Evolutionary conservation across 2,329 filamentous ascomycete genomes (phyloP).

Genomic region (Exophiala bonariae): DNA sequence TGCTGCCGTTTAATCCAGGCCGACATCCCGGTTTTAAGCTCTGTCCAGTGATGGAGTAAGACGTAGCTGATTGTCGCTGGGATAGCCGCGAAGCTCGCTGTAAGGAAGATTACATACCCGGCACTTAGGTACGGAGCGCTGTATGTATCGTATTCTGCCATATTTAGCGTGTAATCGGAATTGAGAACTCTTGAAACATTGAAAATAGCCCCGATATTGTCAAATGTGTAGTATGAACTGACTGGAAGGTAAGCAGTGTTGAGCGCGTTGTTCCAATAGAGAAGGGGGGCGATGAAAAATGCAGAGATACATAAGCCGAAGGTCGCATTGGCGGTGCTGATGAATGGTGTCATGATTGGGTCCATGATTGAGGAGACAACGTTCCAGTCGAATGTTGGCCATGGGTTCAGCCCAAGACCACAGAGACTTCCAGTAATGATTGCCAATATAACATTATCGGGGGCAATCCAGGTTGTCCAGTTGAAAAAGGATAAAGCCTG

Average conservation of each 20-base stretch:
- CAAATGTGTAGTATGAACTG: constrained; percentile 61
- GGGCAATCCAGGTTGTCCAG: constrained; percentile 83
- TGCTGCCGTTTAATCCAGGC: too few species aligned
- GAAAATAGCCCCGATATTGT: constrained; percentile 63
- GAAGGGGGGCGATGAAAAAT: constrained; percentile 76
- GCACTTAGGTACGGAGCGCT: too few species aligned
- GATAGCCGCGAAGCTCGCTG: too few species aligned
- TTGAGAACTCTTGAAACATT: constrained; percentile 63
- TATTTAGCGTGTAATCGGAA: constrained; percentile 46
- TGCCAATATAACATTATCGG: constrained; percentile 76
- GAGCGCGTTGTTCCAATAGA: constrained; percentile 63
- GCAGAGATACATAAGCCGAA: constrained; percentile 77
- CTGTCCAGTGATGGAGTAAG: too few species aligned
- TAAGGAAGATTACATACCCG: too few species aligned
- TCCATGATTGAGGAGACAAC: constrained; percentile 82
- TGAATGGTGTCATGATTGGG: constrained; percentile 78
- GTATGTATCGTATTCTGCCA: too few species aligned
- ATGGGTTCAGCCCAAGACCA: constrained; percentile 77
- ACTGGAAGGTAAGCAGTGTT: constrained; percentile 62
- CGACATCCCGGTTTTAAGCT: too few species aligned
- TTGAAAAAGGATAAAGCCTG: constrained; percentile 85
- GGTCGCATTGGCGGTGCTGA: constrained; percentile 81
- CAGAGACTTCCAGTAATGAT: constrained; percentile 88
- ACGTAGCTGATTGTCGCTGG: too few species aligned
- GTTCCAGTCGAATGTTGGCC: constrained; percentile 90